phyloP scores from a whole-genome alignment of 2,329 filamentous ascomycete species.

The Pseudopyricularia javanii region DNA sequence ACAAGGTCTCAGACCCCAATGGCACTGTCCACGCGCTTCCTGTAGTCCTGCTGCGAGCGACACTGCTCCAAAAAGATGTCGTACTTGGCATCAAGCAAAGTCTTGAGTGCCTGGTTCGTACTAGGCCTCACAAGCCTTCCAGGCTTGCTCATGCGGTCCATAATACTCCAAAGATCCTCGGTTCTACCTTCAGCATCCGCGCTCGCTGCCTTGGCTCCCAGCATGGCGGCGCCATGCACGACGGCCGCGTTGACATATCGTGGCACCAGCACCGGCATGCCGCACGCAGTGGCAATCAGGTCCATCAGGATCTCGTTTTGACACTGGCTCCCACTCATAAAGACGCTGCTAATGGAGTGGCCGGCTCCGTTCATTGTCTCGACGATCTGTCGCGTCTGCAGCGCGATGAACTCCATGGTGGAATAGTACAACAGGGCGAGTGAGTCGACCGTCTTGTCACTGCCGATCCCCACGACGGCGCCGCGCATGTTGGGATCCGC shows the following conservation, averaged over 20 bases:
- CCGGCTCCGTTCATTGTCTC: slow-evolving; percentile 86
- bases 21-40: slow-evolving; percentile 62
- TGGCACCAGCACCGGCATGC: slow-evolving; percentile 87
- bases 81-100: slow-evolving; percentile 78
- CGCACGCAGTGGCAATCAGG: slow-evolving; percentile 79
- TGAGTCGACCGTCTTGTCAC: slow-evolving; percentile 75
- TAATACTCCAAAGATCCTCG: slow-evolving; percentile 88
- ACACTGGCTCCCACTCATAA: slow-evolving; percentile 98
- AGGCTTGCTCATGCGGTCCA: slow-evolving; percentile 94
- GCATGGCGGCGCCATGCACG: slow-evolving; percentile 95
- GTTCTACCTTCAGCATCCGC: slow-evolving; percentile 56
- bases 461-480: slow-evolving; percentile 73
- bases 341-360: slow-evolving; percentile 81
- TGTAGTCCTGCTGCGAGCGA: slow-evolving; percentile 70
- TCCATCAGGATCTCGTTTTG: slow-evolving; percentile 89
- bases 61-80: slow-evolving; percentile 92
- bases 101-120: slow-evolving; percentile 60
- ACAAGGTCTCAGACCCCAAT: slow-evolving; percentile 28
- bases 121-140: slow-evolving; percentile 72
- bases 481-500: slow-evolving; percentile 91
- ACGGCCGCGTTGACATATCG: slow-evolving; percentile 91
- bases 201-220: slow-evolving; percentile 92
- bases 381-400: slow-evolving; percentile 93
- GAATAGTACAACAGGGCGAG: slow-evolving; percentile 89
- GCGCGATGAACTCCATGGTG: slow-evolving; percentile 94